These are phyloP conservation scores for Trypanosoma mega DNA, from an alignment of 208 protist species.

Conservation along the genomic window DNA sequence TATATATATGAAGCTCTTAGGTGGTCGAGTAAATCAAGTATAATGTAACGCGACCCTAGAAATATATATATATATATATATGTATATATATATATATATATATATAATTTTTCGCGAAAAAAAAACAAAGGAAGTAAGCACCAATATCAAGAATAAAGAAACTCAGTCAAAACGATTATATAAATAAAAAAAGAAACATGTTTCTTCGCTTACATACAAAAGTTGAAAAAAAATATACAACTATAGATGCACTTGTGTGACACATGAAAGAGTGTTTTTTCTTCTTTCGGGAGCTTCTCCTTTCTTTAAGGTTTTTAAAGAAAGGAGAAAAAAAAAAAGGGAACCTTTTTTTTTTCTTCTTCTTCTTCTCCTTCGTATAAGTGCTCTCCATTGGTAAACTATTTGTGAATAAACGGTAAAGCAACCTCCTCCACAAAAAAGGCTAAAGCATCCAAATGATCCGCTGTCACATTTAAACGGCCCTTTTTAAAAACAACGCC, in stretches of 20 bases:
- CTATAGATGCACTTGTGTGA: no score
- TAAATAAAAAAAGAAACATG: no score
- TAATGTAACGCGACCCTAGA: conserved; percentile 2
- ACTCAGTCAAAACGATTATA: no score
- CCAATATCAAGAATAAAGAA: no score
- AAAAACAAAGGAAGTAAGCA: no score
- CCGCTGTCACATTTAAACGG: conserved; percentile 14
- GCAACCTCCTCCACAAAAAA: conserved; percentile 27
- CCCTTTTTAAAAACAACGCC: conserved; percentile 15
- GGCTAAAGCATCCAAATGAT: conserved; percentile 16
- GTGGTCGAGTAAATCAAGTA: conserved; percentile 1
- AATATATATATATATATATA: background rate
- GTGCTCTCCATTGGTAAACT: no score
- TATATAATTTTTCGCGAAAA: no score
- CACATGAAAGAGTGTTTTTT: no score
- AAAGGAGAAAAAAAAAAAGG: background rate
- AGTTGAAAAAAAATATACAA: no score
- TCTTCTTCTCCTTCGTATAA: no score
- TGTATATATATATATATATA: background rate
- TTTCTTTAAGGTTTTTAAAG: background rate
- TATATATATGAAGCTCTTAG: background rate
- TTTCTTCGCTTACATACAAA: no score
- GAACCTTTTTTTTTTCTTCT: background rate
- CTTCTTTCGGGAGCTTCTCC: background rate
- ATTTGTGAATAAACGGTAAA: conserved; percentile 14